Evolutionary conservation across 208 protist species (phyloP).

Genomic region (Angomonas deanei): DNA sequence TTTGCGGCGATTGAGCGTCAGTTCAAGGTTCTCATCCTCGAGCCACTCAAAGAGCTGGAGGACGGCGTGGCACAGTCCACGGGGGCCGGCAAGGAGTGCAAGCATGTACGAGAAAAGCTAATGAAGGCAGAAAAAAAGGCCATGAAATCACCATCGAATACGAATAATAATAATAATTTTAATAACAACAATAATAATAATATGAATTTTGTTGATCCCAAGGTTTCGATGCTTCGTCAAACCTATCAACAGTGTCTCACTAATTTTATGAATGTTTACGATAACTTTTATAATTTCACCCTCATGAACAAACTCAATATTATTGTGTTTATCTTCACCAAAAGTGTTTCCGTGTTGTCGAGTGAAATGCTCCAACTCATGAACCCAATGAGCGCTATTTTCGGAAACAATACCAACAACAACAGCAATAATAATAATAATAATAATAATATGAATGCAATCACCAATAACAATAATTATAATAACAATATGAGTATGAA

Average conservation of each 20-base stretch:
- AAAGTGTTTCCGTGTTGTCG: too few relatives aligned
- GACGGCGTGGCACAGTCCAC: background rate
- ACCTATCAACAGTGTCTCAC: too few relatives aligned
- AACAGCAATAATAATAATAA: background rate
- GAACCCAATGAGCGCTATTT: too few relatives aligned
- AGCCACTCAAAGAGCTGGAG: background rate
- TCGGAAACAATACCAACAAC: background rate
- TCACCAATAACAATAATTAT: background rate
- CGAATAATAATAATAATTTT: constrained; percentile 3
- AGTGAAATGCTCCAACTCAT: too few relatives aligned
- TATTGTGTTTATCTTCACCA: too few relatives aligned
- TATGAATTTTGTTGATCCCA: background rate
- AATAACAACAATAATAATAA: background rate
- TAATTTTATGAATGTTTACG: too few relatives aligned
- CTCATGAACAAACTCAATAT: too few relatives aligned
- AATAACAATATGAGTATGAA: constrained; percentile 1
- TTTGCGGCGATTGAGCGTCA: background rate
- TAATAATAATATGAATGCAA: background rate
- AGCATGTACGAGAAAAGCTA: background rate
- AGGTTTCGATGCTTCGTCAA: too few relatives aligned
- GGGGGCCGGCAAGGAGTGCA: background rate
- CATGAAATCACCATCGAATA: background rate
- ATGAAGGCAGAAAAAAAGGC: background rate
- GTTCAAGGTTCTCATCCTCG: background rate
- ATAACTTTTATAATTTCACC: too few relatives aligned